Evolutionary conservation across 768 basidiomycete genomes (phyloP).

Genomic region (Serendipita vermifera): DNA sequence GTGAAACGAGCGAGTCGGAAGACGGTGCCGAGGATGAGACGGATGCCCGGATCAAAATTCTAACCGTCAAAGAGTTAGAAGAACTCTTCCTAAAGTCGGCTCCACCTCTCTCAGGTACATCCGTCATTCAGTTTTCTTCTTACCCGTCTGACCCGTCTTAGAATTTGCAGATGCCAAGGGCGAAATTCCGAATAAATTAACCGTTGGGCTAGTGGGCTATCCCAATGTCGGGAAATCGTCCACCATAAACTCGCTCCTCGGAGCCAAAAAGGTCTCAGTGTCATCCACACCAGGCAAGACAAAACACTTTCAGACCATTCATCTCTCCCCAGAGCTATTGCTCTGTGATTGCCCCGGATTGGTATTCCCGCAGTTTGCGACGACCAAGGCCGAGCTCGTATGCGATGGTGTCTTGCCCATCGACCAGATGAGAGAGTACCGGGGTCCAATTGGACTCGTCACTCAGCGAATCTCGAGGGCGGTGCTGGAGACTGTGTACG

Average conservation of each 20-base stretch:
- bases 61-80: slow-evolving; percentile 81
- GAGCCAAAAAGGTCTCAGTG: slow-evolving; percentile 95
- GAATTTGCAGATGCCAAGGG: slow-evolving; percentile 48
- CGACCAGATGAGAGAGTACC: slow-evolving; percentile 90
- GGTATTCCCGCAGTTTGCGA: slow-evolving; percentile 97
- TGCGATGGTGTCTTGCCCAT: slow-evolving; percentile 96
- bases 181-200: slow-evolving; percentile 48
- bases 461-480: slow-evolving; percentile 64
- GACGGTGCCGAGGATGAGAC: slow-evolving; percentile 33
- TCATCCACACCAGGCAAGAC: slow-evolving; percentile 97
- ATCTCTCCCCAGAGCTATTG: slow-evolving; percentile 72
- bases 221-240: slow-evolving; percentile 99
- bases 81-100: slow-evolving; percentile 59
- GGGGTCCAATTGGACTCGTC: slow-evolving; percentile 68
- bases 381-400: slow-evolving; percentile 88
- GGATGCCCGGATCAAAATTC: slow-evolving; percentile 59
- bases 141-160: slow-evolving; percentile 20
- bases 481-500: slow-evolving; percentile 84
- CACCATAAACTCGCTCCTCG: slow-evolving; percentile 90
- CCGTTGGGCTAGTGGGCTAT: slow-evolving; percentile 89
- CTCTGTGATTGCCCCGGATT: slow-evolving; percentile 97
- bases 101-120: slow-evolving; percentile 54
- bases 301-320: slow-evolving; percentile 97
- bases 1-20: slow-evolving; percentile 19
- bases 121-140: background rate